These are phyloP conservation scores for Solanum ossicruentum DNA, from an alignment of 257 asterid genomes.

Conservation along the genomic window DNA sequence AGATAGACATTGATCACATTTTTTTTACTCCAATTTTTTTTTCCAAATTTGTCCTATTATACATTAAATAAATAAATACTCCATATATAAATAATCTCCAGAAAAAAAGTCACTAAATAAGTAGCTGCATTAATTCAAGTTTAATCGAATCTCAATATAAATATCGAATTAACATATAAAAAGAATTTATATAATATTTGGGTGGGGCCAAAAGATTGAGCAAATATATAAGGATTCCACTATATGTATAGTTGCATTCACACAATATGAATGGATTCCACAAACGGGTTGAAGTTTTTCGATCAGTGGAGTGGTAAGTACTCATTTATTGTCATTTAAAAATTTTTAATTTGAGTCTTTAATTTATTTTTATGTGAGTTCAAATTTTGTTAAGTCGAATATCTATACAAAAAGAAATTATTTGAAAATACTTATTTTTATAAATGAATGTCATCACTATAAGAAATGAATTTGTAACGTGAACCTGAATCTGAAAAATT, in stretches of 20 bases:
- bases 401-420: no score
- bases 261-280: slow-evolving; percentile 26
- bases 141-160: rapidly evolving
- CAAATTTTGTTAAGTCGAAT: no score
- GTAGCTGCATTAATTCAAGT: not conserved
- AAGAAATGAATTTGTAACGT: no score
- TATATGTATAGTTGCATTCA: not conserved
- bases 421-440: not conserved
- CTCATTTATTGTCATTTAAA: no score
- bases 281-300: not conserved
- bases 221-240: not conserved
- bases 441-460: not conserved
- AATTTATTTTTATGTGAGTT: no score
- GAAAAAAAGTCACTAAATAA: not conserved
- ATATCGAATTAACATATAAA: not conserved
- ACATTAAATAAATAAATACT: not conserved
- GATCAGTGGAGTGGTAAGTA: no score
- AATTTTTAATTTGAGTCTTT: no score
- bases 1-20: not conserved
- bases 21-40: not conserved
- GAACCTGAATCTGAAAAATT: no score
- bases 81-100: not conserved
- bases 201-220: not conserved
- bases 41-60: not conserved
- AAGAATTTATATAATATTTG: not conserved